Evolutionary conservation across 164 flowering plant genomes (phyloP), one percentile per base, ranked within the genome.

Genomic region (Chimonanthus salicifolius): DNA sequence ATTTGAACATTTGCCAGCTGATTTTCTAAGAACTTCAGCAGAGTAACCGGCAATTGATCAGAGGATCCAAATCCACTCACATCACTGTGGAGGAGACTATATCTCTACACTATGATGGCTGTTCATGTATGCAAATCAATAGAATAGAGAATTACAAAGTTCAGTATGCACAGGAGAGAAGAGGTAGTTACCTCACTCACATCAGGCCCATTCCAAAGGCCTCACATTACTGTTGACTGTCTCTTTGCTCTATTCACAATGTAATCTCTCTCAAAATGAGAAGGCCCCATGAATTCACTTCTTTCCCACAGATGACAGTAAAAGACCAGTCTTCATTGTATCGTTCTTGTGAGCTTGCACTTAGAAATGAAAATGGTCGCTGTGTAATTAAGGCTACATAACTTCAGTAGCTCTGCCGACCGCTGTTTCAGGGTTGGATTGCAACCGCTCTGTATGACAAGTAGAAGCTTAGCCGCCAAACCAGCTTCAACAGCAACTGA

Each of bases 341-440:
- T 87, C 50, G 94, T 94, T 84, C 96, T 90, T 67, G 98, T 92
- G 45, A 94, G 93, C 87, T 89, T 94, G 85, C 98, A 94, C 84
- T 94, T 94, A 73, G 98, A 94, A 74, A 92, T 94, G 82, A 92
- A 90, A 58, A 85, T 83, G 45, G 94, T 87, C 65, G 84, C 86
- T 3, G 92, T 83, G 74, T 89, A 94, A 84, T 92, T 92, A 69
- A 87, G 76, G 79, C 94, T 90, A 73, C 98, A 94, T 51, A 94
- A 79, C 78, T 94, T 94, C 83, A 94, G 80, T 0, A 94, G 87
- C 85, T 92, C 94, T 0, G 93, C 84, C 0, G 97, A 86, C 72
- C 82, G 82, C 74, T 94, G 98, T 87, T 94, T 94, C 78, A 94
- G 68, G 2, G 65, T 76, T 8, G 94, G 92, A 77, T 80, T 85